phyloP scores from a whole-genome alignment of 208 protist genomes.

The Leishmania turanica region DNA sequence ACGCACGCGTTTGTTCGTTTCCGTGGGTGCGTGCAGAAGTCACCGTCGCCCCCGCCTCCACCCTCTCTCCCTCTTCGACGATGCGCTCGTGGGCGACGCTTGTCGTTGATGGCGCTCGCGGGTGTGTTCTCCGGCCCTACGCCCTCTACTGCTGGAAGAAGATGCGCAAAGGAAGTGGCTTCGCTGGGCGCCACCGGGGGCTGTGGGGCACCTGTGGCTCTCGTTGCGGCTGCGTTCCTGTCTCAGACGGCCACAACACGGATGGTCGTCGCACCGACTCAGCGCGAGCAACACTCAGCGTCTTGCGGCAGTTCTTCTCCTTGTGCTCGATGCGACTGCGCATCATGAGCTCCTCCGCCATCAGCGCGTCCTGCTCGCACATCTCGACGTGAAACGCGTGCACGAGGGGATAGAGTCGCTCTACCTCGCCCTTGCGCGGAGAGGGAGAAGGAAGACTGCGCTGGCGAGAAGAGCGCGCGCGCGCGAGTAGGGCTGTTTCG shows the following conservation, averaged over 20 bases:
- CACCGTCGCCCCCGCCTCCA: no score
- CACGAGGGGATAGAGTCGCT: conserved; percentile 37
- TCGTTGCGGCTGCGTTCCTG: not conserved
- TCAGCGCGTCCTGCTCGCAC: conserved; percentile 31
- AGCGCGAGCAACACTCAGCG: not conserved
- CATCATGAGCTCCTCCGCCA: conserved; percentile 45
- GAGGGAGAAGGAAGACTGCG: not conserved
- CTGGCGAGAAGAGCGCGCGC: conserved; percentile 1
- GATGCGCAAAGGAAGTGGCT: conserved; percentile 3
- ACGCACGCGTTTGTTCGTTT: not conserved
- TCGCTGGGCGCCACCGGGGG: not conserved
- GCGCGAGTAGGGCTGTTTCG: conserved; percentile 25
- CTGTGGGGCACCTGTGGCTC: not conserved
- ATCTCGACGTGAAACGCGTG: conserved; percentile 29
- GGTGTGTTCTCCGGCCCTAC: not conserved
- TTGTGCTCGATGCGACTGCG: conserved; percentile 42
- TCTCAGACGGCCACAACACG: not conserved
- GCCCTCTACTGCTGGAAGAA: conserved; percentile 6
- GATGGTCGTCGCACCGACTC: not conserved
- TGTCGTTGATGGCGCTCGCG: not conserved
- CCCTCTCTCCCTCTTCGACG: no score
- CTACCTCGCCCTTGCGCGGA: conserved; percentile 11
- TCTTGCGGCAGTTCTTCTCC: conserved; percentile 34
- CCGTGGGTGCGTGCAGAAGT: not conserved
- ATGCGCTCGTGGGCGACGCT: not conserved